Evolutionary conservation across 78 protist genomes (phyloP).

Genomic region (Dictyostelium intermedium): DNA sequence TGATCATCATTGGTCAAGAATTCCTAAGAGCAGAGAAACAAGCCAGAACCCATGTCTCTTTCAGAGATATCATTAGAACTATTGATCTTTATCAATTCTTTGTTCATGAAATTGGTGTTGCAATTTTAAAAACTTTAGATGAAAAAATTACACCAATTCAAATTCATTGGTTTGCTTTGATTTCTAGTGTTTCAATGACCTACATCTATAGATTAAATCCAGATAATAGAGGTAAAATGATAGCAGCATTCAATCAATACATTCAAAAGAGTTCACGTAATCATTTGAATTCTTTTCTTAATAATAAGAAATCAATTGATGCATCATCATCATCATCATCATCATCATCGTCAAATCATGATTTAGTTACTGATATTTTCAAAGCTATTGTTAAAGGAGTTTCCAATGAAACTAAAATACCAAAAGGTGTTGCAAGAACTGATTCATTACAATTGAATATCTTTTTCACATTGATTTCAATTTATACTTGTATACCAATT

Average conservation of each 20-base stretch:
- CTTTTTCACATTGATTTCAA: conserved; percentile 25
- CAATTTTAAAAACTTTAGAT: neutral
- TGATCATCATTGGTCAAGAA: conserved; percentile 33
- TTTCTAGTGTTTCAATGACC: conserved; percentile 14
- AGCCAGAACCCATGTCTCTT: conserved; percentile 55
- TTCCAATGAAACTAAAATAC: neutral
- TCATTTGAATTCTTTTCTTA: neutral
- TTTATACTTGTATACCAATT: conserved; percentile 22
- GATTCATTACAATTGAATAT: conserved; percentile 51
- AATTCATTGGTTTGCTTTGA: conserved; percentile 44
- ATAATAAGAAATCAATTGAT: neutral
- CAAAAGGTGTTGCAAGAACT: conserved; percentile 48
- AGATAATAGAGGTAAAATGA: neutral
- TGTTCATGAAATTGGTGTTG: neutral
- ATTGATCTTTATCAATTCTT: conserved; percentile 60
- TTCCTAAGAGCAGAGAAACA: conserved; percentile 7
- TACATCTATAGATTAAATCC: conserved; percentile 19
- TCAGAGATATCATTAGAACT: conserved; percentile 53
- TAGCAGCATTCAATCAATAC: neutral
- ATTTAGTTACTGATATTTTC: neutral
- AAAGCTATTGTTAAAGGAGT: neutral
- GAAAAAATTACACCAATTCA: neutral
- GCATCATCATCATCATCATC: neutral
- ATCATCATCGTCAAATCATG: neutral
- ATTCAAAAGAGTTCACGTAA: neutral